phyloP scores from a whole-genome alignment of 176 grass and related monocot genomes.

The Tillandsia fasciculata region DNA sequence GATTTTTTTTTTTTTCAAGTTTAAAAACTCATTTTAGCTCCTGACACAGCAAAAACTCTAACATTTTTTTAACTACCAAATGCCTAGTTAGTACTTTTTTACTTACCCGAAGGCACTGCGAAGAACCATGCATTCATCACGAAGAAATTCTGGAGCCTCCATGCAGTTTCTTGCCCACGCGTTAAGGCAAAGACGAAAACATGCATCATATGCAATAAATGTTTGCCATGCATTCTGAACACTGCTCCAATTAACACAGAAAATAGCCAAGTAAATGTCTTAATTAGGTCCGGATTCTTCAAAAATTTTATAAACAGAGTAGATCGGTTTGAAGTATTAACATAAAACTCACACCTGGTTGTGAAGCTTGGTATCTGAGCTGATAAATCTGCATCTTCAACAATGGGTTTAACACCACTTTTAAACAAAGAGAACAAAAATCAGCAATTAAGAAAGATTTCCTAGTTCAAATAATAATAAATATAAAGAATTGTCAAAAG shows the following conservation, averaged over 20 bases:
- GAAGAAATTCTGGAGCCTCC: conserved; percentile 82
- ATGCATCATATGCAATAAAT: conserved; percentile 92
- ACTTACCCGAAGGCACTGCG: conserved; percentile 77
- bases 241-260: conserved; percentile 31
- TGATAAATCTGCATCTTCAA: conserved; percentile 37
- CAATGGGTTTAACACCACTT: conserved; percentile 27
- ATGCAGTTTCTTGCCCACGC: conserved; percentile 80
- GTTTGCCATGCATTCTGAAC: conserved; percentile 94
- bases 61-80: too few relatives aligned
- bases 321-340: background rate
- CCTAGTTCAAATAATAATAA: background rate
- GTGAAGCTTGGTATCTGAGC: conserved; percentile 57
- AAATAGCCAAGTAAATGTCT: conserved; percentile 1
- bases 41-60: too few relatives aligned
- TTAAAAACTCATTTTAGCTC: background rate
- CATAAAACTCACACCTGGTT: conserved; percentile 37
- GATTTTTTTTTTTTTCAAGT: background rate
- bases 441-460: background rate
- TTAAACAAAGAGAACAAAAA: conserved; percentile 7
- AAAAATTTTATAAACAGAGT: background rate
- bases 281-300: conserved; percentile 13
- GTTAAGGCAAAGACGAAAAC: conserved; percentile 85
- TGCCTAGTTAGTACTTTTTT: too few relatives aligned
- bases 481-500: too few relatives aligned
- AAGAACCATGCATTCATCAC: conserved; percentile 73